A percentile compares a stretch with the other conserved stretches of the same genome.
These are phyloP conservation scores for Nidula microcarpa DNA, from an alignment of 768 basidiomycete species.

Conservation along the genomic window DNA sequence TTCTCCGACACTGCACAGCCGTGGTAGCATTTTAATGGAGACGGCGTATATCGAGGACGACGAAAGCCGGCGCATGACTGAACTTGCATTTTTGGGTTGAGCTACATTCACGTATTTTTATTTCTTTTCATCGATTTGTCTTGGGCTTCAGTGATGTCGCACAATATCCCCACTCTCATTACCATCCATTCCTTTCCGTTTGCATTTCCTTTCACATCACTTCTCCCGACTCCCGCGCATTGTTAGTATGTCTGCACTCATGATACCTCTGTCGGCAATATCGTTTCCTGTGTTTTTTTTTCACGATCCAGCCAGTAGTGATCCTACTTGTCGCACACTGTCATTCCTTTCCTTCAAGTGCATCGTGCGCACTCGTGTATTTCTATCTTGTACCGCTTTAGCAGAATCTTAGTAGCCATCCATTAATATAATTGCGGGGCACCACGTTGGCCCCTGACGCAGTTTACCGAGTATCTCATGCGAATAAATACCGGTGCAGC, in stretches of 20 bases:
- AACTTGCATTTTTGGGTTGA: conserved; percentile 61
- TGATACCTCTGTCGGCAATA: too few relatives aligned
- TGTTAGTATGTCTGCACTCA: neutral
- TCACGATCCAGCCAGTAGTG: too few relatives aligned
- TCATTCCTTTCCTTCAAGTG: too few relatives aligned
- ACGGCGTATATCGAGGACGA: conserved; percentile 58
- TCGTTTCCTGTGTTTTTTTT: too few relatives aligned
- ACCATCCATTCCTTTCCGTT: neutral
- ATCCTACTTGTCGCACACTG: too few relatives aligned
- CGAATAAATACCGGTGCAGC: too few relatives aligned
- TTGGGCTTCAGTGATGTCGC: neutral
- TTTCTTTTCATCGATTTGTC: conserved; percentile 2
- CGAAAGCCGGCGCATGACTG: conserved; percentile 66
- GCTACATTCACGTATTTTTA: neutral
- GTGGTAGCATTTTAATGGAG: conserved; percentile 53
- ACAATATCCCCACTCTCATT: neutral
- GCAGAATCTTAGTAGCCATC: too few relatives aligned
- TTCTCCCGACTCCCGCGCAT: neutral
- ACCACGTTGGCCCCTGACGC: too few relatives aligned
- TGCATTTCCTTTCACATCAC: neutral
- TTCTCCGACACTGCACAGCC: conserved; percentile 56
- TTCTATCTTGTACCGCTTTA: too few relatives aligned
- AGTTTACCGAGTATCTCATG: too few relatives aligned
- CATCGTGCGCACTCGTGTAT: too few relatives aligned
- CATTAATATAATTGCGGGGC: too few relatives aligned